These are phyloP conservation scores for Zymoseptoria crescenta DNA, from an alignment of 2,329 filamentous ascomycete genomes.

Conservation along the genomic window DNA sequence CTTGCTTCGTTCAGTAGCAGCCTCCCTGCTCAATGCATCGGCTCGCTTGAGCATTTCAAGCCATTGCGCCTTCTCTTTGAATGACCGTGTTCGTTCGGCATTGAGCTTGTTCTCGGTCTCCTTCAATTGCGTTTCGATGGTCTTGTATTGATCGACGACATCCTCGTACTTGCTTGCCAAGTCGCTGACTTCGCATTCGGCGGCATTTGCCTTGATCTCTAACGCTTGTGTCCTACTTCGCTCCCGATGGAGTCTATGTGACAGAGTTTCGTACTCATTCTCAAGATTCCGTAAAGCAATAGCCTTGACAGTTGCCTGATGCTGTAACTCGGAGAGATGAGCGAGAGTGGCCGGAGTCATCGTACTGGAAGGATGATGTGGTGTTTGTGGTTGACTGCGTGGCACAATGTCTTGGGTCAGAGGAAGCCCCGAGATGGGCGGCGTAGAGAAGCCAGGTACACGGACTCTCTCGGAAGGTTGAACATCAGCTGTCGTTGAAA, in stretches of 20 bases:
- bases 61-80: constrained; percentile 42
- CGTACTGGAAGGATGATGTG: not conserved
- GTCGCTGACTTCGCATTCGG: constrained; percentile 45
- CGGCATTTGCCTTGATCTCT: constrained; percentile 44
- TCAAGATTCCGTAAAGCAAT: constrained; percentile 46
- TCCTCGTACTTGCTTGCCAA: constrained; percentile 45
- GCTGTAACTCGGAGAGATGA: constrained; percentile 45
- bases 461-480: not conserved
- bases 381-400: not conserved
- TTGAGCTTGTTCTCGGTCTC: constrained; percentile 43
- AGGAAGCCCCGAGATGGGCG: not conserved
- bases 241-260: constrained; percentile 45
- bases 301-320: constrained; percentile 48
- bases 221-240: constrained; percentile 43
- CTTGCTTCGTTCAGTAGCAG: not conserved
- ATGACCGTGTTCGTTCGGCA: constrained; percentile 35
- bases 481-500: not conserved
- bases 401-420: not conserved
- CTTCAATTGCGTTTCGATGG: constrained; percentile 43
- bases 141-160: constrained; percentile 39
- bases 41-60: constrained; percentile 40
- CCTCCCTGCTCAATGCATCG: not conserved
- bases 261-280: constrained; percentile 46
- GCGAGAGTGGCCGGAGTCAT: constrained; percentile 24
- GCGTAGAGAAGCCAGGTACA: not conserved